phyloP scores from a whole-genome alignment of 78 protist species.

The Speleostelium caveatum region DNA sequence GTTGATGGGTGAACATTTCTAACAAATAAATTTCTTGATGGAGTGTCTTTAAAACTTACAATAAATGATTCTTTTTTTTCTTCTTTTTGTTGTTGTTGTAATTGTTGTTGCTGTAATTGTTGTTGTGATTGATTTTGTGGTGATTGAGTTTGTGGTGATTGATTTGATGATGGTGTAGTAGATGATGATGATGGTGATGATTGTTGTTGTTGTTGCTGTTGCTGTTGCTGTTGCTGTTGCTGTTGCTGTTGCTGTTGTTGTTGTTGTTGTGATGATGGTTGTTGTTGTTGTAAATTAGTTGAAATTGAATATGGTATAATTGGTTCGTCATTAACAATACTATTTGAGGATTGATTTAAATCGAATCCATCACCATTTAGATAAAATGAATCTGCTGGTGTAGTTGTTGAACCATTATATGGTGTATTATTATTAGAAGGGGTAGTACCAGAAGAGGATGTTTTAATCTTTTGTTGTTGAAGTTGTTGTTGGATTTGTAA shows the following conservation, averaged over 20 bases:
- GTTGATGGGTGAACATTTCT: slow-evolving; percentile 33
- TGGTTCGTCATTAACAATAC: no score
- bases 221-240: slow-evolving; percentile 8
- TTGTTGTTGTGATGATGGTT: not conserved
- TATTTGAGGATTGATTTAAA: not conserved
- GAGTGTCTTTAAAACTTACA: slow-evolving; percentile 63
- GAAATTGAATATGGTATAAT: no score
- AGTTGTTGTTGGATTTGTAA: slow-evolving; percentile 6
- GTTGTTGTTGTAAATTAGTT: slow-evolving; percentile 7
- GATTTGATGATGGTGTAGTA: not conserved
- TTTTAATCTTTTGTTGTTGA: not conserved
- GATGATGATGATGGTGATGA: not conserved
- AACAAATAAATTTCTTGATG: slow-evolving; percentile 76
- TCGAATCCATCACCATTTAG: not conserved
- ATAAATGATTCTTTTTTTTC: slow-evolving; percentile 15
- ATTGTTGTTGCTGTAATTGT: not conserved
- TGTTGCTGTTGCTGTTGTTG: slow-evolving; percentile 16
- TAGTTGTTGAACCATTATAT: not conserved
- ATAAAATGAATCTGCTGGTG: not conserved
- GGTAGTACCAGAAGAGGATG: not conserved
- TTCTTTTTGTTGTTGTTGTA: not conserved
- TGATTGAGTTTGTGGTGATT: not conserved
- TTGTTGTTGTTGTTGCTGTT: slow-evolving; percentile 23
- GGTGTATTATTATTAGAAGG: not conserved
- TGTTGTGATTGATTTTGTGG: not conserved